Conservation (phyloP, 805 yeast genomes). For the Candida methanosorbosa region DNA sequence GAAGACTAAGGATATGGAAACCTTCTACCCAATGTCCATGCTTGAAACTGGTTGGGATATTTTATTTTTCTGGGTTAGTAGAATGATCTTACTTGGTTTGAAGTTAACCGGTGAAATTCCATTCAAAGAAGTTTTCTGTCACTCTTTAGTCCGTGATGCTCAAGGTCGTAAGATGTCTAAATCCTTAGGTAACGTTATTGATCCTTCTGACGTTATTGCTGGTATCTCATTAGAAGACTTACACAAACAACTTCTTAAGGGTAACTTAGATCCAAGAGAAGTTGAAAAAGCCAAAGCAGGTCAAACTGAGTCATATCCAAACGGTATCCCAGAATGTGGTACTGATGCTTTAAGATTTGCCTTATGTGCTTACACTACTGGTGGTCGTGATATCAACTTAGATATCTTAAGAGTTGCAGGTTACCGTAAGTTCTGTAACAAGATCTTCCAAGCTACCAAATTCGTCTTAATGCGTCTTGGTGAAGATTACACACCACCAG, state of each 20-base stretch:
- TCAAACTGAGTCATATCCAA: conserved; percentile 84
- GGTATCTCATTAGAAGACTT: conserved; percentile 78
- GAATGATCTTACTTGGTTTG: conserved; percentile 89
- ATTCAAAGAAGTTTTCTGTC: conserved; percentile 95
- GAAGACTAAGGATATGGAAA: conserved; percentile 60
- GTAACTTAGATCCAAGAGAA: conserved; percentile 88
- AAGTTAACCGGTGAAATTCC: conserved; percentile 89
- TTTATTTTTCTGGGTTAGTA: conserved; percentile 95
- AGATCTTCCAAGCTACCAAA: conserved; percentile 97
- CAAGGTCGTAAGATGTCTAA: conserved; percentile 99
- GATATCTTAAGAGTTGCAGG: conserved; percentile 97
- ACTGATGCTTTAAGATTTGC: conserved; percentile 98
- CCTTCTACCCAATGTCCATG: conserved; percentile 85
- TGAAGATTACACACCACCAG: conserved; percentile 77
- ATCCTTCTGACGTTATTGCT: conserved; percentile 87
- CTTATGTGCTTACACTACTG: conserved; percentile 95
- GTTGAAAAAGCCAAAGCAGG: conserved; percentile 81
- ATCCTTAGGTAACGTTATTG: conserved; percentile 93
- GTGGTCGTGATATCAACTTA: conserved; percentile 96
- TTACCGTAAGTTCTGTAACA: conserved; percentile 98
- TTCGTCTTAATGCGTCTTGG: conserved; percentile 92
- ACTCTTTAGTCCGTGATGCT: conserved; percentile 96
- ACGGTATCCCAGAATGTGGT: conserved; percentile 98
- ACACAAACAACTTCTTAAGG: conserved; percentile 66
- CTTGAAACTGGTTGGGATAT: conserved; percentile 99